phyloP scores from a whole-genome alignment of 306 rosid genomes.

The Trifolium pratense region DNA sequence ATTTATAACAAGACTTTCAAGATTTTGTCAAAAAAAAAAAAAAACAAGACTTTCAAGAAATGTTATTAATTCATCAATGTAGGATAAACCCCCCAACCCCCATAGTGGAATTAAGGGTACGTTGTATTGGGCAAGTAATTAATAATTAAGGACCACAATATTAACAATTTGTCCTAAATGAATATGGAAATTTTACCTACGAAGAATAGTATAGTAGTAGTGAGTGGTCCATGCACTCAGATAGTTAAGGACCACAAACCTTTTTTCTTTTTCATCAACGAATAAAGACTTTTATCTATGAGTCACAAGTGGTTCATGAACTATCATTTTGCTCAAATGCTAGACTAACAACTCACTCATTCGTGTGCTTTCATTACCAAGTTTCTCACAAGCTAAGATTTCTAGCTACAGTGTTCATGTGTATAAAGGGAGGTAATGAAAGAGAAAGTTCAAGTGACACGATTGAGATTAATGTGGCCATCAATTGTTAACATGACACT shows the following conservation, averaged over 20 bases:
- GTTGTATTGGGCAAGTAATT: background rate
- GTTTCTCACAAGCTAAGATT: background rate
- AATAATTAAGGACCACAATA: background rate
- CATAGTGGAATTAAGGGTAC: background rate
- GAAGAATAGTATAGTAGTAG: background rate
- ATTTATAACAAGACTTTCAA: too few relatives aligned
- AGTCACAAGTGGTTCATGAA: slow-evolving; percentile 7
- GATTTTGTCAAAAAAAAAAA: too few relatives aligned
- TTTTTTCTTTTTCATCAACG: background rate
- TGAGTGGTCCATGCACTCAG: slow-evolving; percentile 7
- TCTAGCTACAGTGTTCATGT: background rate
- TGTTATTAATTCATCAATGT: too few relatives aligned
- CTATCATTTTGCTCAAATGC: background rate
- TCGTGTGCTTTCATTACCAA: slow-evolving; percentile 5
- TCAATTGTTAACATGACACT: slow-evolving; percentile 1
- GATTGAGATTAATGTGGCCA: slow-evolving; percentile 4
- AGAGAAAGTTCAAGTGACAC: slow-evolving; percentile 11
- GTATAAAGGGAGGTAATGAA: background rate
- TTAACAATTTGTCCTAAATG: background rate
- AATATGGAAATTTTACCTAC: background rate
- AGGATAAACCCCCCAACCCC: background rate
- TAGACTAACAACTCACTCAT: background rate
- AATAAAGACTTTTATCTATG: background rate
- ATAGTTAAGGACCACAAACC: slow-evolving; percentile 14
- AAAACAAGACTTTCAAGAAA: too few relatives aligned